Conservation (phyloP, 148 eudicot genomes). For the Chenopodium quinoa region DNA sequence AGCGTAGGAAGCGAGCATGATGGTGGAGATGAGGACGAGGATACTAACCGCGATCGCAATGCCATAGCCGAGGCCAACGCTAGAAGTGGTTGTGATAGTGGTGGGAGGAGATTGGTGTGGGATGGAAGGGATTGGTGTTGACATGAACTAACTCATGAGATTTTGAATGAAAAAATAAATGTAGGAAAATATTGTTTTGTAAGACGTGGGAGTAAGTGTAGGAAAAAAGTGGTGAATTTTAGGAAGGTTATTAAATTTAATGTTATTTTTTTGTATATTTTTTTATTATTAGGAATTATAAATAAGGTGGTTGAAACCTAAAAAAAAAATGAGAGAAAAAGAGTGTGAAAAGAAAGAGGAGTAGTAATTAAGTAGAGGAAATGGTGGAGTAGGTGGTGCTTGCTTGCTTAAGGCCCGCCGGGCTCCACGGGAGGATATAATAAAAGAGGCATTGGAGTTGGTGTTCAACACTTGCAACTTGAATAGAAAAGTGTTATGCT, state of each 20-base stretch:
- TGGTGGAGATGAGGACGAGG: conserved; percentile 37
- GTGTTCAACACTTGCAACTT: neutral
- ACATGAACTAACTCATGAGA: conserved; percentile 17
- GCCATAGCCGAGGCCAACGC: conserved; percentile 35
- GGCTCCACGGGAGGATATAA: neutral
- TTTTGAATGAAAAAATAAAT: neutral
- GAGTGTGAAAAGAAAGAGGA: neutral
- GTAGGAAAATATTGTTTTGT: neutral
- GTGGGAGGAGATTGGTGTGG: conserved; percentile 11
- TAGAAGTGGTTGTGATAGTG: neutral
- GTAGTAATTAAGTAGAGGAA: neutral
- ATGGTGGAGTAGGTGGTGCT: neutral
- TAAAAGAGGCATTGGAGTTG: neutral
- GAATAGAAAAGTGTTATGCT: neutral
- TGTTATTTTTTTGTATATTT: neutral
- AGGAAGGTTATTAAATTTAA: neutral
- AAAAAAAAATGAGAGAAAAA: neutral
- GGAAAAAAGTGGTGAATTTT: neutral
- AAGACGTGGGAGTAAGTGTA: conserved; percentile 1
- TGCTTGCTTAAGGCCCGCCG: neutral
- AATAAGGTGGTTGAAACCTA: neutral
- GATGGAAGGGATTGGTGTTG: conserved; percentile 24
- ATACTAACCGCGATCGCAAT: conserved; percentile 36
- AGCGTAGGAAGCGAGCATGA: conserved; percentile 37
- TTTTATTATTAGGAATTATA: neutral